Percentiles rank a stretch among this genome's conserved stretches.
Evolutionary conservation across 352 stramenopile species (phyloP).

Genomic region (Globisporangium carolinianum): DNA sequence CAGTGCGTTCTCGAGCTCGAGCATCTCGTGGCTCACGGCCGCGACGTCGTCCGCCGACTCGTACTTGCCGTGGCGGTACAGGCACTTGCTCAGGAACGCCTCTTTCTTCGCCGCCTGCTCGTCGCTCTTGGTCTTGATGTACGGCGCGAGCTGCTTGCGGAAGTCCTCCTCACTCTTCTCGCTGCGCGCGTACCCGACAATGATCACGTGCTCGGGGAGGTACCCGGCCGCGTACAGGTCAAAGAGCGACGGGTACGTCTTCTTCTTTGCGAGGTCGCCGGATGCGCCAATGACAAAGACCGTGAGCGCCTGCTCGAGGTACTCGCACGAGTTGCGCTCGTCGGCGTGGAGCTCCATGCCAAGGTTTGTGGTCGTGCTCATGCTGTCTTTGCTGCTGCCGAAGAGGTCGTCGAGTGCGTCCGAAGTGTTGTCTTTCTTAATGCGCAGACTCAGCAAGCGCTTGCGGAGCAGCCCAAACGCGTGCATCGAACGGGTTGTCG

Average conservation of each 20-base stretch:
- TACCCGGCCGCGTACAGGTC: conserved; percentile 74
- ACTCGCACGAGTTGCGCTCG: conserved; percentile 61
- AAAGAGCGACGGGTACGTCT: conserved; percentile 91
- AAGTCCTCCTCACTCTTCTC: conserved; percentile 82
- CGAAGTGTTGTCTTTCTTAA: conserved; percentile 28
- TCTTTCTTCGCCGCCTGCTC: conserved; percentile 44
- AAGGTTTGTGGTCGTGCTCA: conserved; percentile 2
- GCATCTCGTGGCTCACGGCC: conserved; percentile 68
- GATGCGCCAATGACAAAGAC: conserved; percentile 86
- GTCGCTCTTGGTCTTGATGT: conserved; percentile 53
- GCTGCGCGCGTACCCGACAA: conserved; percentile 83
- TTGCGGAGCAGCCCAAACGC: conserved; percentile 27
- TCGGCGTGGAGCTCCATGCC: conserved; percentile 24
- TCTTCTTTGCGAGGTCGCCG: conserved; percentile 88
- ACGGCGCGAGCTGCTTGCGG: conserved; percentile 62
- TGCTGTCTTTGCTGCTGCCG: neutral
- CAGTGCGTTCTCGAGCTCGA: conserved; percentile 42
- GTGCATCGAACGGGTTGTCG: conserved; percentile 21
- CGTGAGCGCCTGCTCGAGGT: conserved; percentile 59
- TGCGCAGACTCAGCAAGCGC: conserved; percentile 29
- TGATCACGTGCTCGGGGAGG: conserved; percentile 74
- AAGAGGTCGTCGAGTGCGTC: conserved; percentile 11
- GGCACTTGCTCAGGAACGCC: conserved; percentile 67
- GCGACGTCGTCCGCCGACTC: conserved; percentile 78
- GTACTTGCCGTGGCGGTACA: conserved; percentile 78